phyloP scores from a whole-genome alignment of 1,139 yeast genomes.

The Suhomyces atakaporum region DNA sequence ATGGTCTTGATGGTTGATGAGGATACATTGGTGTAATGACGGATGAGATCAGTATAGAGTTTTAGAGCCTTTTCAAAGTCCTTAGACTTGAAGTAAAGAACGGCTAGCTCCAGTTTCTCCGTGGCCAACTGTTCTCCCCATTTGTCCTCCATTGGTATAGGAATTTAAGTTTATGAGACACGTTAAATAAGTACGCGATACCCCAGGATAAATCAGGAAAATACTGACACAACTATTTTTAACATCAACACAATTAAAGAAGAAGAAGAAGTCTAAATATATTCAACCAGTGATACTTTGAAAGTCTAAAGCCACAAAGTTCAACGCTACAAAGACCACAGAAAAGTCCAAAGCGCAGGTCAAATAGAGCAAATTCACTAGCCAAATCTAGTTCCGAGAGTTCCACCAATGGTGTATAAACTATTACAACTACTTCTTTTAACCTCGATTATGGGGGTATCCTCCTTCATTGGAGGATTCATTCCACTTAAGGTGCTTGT shows the following conservation, averaged over 20 bases:
- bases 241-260: too few species aligned
- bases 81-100: conserved; percentile 34
- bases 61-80: conserved; percentile 32
- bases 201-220: too few species aligned
- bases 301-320: too few species aligned
- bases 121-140: conserved; percentile 23
- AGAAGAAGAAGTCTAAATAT: too few species aligned
- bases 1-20: conserved; percentile 19
- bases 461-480: conserved; percentile 37
- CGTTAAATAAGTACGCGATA: too few species aligned
- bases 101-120: conserved; percentile 35
- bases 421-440: conserved; percentile 15
- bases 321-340: too few species aligned
- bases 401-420: conserved; percentile 3
- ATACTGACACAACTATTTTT: too few species aligned
- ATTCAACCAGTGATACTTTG: too few species aligned
- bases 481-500: conserved; percentile 30
- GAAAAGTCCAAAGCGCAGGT: too few species aligned
- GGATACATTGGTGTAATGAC: conserved; percentile 19
- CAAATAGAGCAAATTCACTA: too few species aligned
- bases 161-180: too few species aligned
- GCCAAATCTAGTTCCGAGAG: too few species aligned
- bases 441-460: conserved; percentile 29
- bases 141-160: conserved; percentile 4
- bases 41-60: conserved; percentile 15